Evolutionary conservation across 2,329 filamentous ascomycete species (phyloP).

Genomic region (Lojkania enalia): DNA sequence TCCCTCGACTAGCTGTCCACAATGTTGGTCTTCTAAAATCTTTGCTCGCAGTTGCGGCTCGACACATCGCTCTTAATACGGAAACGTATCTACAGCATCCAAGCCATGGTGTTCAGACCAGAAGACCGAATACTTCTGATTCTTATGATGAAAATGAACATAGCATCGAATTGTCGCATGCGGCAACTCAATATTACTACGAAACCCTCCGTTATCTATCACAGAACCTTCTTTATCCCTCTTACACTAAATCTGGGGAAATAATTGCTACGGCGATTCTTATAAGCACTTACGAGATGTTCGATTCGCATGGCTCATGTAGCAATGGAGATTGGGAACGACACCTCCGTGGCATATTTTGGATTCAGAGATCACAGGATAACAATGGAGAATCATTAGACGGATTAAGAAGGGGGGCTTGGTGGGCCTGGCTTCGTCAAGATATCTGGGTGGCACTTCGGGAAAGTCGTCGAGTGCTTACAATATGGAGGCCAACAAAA

Average conservation of each 20-base stretch:
- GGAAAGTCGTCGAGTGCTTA: conserved; percentile 59
- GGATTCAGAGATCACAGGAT: conserved; percentile 65
- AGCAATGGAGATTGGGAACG: conserved; percentile 59
- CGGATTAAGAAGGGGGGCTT: conserved; percentile 61
- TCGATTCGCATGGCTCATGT: conserved; percentile 56
- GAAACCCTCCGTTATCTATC: conserved; percentile 65
- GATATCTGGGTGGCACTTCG: conserved; percentile 68
- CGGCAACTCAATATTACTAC: conserved; percentile 60
- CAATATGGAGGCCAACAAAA: conserved; percentile 61
- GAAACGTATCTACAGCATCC: conserved; percentile 24
- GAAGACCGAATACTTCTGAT: conserved; percentile 10
- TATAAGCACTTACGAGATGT: conserved; percentile 68
- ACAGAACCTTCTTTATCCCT: conserved; percentile 60
- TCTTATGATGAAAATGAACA: conserved; percentile 15
- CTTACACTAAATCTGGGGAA: conserved; percentile 61
- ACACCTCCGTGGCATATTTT: conserved; percentile 67
- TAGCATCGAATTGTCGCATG: conserved; percentile 42
- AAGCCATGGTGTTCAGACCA: conserved; percentile 30
- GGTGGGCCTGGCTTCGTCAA: conserved; percentile 70
- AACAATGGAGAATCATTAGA: conserved; percentile 61
- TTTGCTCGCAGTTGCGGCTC: conserved; percentile 59
- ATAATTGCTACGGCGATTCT: conserved; percentile 62
- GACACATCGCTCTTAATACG: conserved; percentile 52
- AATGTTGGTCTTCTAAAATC: conserved; percentile 63
- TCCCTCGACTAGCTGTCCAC: conserved; percentile 47